Conservation (phyloP, 2,329 filamentous ascomycete species). For the Fusarium cyanostomum region DNA sequence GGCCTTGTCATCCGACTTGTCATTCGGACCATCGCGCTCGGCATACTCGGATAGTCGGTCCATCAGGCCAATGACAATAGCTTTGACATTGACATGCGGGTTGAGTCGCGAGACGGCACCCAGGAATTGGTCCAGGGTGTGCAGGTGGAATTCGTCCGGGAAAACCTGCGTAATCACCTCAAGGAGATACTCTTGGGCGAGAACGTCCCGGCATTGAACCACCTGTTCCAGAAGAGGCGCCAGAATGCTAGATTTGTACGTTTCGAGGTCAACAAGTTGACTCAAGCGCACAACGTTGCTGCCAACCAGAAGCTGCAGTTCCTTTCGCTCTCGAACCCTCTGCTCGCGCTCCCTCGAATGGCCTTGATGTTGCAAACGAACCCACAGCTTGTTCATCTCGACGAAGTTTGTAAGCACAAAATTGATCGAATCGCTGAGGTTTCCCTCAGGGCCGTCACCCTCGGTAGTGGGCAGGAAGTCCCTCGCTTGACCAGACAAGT, state of each 20-base stretch:
- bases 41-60: constrained; percentile 94
- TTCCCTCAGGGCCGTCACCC: constrained; percentile 92
- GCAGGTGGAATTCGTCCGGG: constrained; percentile 96
- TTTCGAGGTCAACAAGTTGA: constrained; percentile 92
- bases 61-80: constrained; percentile 98
- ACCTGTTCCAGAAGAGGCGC: constrained; percentile 93
- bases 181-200: constrained; percentile 96
- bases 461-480: constrained; percentile 85
- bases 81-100: constrained; percentile 96
- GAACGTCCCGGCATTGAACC: constrained; percentile 94
- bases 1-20: constrained; percentile 72
- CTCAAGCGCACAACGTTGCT: constrained; percentile 96
- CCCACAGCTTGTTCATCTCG: constrained; percentile 99
- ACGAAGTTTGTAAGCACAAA: constrained; percentile 99
- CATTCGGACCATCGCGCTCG: constrained; percentile 82
- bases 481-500: constrained; percentile 92
- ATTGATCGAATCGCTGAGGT: constrained; percentile 96
- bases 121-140: constrained; percentile 94
- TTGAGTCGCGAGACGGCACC: constrained; percentile 93
- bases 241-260: constrained; percentile 91
- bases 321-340: constrained; percentile 91
- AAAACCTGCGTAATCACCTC: constrained; percentile 99
- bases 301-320: constrained; percentile 93
- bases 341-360: constrained; percentile 95
- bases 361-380: constrained; percentile 94